These are phyloP conservation scores for Fusarium vanettenii DNA, from an alignment of 2,329 filamentous ascomycete genomes.

Conservation along the genomic window DNA sequence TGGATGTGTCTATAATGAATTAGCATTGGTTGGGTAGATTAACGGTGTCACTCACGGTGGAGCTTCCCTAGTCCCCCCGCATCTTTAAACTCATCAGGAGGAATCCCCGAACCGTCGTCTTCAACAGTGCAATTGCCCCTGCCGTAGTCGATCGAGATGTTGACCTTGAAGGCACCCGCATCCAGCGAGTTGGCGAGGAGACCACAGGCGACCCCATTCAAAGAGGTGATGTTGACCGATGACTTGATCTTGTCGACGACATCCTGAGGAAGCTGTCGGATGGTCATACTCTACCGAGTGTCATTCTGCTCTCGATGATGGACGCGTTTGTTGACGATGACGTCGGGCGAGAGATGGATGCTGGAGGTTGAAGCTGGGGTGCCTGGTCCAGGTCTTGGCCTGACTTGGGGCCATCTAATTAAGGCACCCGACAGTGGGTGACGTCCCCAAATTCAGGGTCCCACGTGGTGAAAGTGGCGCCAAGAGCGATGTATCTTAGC, in stretches of 20 bases:
- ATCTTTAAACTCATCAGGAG: constrained; percentile 76
- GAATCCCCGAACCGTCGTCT: constrained; percentile 86
- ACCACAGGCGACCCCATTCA: constrained; percentile 77
- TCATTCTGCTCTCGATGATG: constrained; percentile 27
- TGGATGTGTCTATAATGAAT: constrained; percentile 78
- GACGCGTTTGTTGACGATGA: constrained; percentile 14
- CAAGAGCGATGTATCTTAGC: constrained; percentile 32
- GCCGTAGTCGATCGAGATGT: constrained; percentile 77
- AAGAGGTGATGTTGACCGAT: constrained; percentile 79
- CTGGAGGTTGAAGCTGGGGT: constrained; percentile 13
- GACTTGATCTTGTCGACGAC: constrained; percentile 86
- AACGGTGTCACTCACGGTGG: constrained; percentile 68
- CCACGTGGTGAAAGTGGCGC: constrained; percentile 36
- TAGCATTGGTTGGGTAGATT: neutral
- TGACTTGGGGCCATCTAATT: constrained; percentile 27
- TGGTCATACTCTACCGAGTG: constrained; percentile 62
- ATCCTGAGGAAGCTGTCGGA: constrained; percentile 75
- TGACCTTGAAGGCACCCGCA: constrained; percentile 76
- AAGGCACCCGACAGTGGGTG: constrained; percentile 30
- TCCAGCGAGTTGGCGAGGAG: constrained; percentile 89
- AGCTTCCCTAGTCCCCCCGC: constrained; percentile 78
- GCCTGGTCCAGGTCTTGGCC: constrained; percentile 2
- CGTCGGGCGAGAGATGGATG: constrained; percentile 15
- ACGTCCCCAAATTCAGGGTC: constrained; percentile 36
- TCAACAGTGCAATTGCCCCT: constrained; percentile 83